A percentile compares a stretch with the other conserved stretches of the same genome.
phyloP scores from a whole-genome alignment of 768 basidiomycete genomes.

The Russula abietina region DNA sequence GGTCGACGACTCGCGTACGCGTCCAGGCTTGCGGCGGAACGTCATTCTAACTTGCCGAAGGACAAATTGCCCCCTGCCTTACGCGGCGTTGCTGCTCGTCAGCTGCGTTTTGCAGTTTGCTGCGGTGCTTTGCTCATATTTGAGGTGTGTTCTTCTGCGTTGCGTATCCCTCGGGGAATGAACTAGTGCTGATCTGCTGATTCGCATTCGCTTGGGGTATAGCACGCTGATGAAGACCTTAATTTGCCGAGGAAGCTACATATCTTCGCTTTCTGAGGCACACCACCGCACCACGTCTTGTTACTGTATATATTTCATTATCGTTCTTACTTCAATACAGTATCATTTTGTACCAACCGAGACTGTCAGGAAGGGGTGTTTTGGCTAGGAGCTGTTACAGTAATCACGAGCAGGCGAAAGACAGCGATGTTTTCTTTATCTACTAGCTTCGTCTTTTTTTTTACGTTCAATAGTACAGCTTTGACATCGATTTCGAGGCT shows the following conservation, averaged over 20 bases:
- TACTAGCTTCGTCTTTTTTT: too few species aligned
- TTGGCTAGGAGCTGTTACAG: too few species aligned
- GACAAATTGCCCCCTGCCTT: conserved; percentile 1
- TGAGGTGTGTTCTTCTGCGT: background rate
- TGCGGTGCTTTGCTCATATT: conserved; percentile 3
- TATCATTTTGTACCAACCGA: background rate
- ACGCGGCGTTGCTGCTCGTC: background rate
- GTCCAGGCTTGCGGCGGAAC: background rate
- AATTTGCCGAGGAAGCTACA: conserved; percentile 3
- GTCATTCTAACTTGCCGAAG: background rate
- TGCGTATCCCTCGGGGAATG: background rate
- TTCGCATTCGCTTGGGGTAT: background rate
- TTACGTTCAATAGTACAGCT: too few species aligned
- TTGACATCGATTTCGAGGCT: too few species aligned
- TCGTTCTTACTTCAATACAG: background rate
- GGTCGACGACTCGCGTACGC: conserved; percentile 4
- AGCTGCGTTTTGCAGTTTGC: background rate
- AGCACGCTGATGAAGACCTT: background rate
- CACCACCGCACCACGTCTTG: background rate
- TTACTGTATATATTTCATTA: background rate
- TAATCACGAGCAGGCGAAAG: too few species aligned
- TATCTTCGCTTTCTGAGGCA: conserved; percentile 3
- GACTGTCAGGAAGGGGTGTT: too few species aligned
- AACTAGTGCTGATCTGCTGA: background rate
- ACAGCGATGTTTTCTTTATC: too few species aligned